phyloP scores from a whole-genome alignment of 176 grass and related monocot genomes.

The Raddia guianensis region DNA sequence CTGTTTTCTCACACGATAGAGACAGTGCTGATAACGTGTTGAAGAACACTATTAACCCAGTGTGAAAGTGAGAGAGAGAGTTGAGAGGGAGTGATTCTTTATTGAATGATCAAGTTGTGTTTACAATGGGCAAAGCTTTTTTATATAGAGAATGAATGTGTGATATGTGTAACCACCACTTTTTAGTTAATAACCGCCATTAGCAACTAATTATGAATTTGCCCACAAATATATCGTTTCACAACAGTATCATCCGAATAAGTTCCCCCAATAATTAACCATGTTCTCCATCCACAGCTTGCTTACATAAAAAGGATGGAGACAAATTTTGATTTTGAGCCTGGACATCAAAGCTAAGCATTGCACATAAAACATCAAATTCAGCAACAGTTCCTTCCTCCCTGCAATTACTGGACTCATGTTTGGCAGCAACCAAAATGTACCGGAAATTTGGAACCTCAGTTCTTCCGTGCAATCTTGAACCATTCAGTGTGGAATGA shows the following conservation, averaged over 20 bases:
- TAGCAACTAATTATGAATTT: too few species aligned
- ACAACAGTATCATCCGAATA: not conserved
- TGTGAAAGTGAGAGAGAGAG: too few species aligned
- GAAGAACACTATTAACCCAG: too few species aligned
- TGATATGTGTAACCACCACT: too few species aligned
- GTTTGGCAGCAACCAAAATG: not conserved
- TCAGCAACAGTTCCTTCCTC: conserved; percentile 9
- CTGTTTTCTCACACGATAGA: too few species aligned
- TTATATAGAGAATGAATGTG: too few species aligned
- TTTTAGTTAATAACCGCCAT: too few species aligned
- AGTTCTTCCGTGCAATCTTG: conserved; percentile 69
- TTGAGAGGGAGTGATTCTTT: too few species aligned
- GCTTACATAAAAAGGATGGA: conserved; percentile 21
- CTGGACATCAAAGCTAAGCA: conserved; percentile 29
- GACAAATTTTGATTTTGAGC: not conserved
- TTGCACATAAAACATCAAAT: conserved; percentile 10
- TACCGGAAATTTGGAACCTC: conserved; percentile 21
- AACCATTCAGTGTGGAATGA: conserved; percentile 85
- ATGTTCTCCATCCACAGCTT: conserved; percentile 28
- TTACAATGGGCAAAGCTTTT: too few species aligned
- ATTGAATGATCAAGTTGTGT: too few species aligned
- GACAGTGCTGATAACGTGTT: too few species aligned
- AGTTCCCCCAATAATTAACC: conserved; percentile 7
- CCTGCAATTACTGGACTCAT: conserved; percentile 9
- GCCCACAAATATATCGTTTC: too few species aligned